Conservation (phyloP, 164 flowering plant species). For the Sedum album region DNA sequence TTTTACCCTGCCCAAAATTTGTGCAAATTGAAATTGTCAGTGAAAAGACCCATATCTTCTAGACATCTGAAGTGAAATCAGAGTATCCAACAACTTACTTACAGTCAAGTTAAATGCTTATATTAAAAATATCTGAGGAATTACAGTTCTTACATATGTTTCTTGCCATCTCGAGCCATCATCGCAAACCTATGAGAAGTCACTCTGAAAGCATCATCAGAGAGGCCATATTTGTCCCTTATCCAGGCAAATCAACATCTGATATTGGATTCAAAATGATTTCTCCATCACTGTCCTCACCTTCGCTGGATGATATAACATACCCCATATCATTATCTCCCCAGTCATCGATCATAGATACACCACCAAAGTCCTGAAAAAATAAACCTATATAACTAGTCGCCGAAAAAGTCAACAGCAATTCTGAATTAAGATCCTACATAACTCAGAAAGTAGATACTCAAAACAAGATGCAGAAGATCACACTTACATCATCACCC, state of each 20-base stretch:
- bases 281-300: constrained; percentile 78
- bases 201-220: constrained; percentile 39
- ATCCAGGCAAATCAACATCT: constrained; percentile 54
- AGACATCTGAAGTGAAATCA: not conserved
- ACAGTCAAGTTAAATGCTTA: not conserved
- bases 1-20: constrained; percentile 40
- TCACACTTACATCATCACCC: not conserved
- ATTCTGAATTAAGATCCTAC: not conserved
- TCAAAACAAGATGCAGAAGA: not conserved
- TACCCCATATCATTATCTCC: constrained; percentile 28
- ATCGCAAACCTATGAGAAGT: constrained; percentile 49
- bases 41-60: not conserved
- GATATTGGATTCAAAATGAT: constrained; percentile 38
- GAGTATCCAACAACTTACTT: not conserved
- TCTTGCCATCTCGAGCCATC: constrained; percentile 33
- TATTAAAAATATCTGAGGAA: not conserved
- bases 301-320: constrained; percentile 58
- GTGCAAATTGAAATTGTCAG: not conserved
- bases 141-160: constrained; percentile 26
- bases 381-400: not conserved
- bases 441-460: not conserved
- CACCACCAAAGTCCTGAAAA: constrained; percentile 34
- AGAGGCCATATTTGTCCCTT: constrained; percentile 19
- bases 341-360: constrained; percentile 42
- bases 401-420: not conserved